Conservation (phyloP, 2,329 filamentous ascomycete species). For the Diaporthe vexans region DNA sequence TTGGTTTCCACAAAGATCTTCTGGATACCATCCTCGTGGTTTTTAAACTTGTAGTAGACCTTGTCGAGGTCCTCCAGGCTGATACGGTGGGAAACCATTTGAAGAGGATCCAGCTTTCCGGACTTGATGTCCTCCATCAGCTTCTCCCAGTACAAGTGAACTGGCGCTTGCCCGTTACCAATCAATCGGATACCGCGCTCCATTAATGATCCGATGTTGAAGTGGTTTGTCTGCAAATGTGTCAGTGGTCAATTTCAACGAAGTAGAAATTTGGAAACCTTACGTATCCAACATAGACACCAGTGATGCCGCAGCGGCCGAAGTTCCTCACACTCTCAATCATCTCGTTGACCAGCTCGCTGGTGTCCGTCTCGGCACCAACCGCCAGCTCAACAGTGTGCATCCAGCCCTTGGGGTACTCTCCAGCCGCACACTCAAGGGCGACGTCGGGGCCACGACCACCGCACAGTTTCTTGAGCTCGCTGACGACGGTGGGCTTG, state of each 20-base stretch:
- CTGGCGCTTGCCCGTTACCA: slow-evolving; percentile 76
- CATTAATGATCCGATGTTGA: slow-evolving; percentile 88
- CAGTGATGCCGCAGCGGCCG: slow-evolving; percentile 83
- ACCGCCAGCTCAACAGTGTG: slow-evolving; percentile 70
- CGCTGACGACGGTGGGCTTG: slow-evolving; percentile 75
- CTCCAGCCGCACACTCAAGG: slow-evolving; percentile 76
- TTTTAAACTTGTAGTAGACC: slow-evolving; percentile 75
- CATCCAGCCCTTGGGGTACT: slow-evolving; percentile 73
- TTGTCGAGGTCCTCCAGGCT: slow-evolving; percentile 79
- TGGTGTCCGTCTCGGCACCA: slow-evolving; percentile 87
- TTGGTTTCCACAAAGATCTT: slow-evolving; percentile 80
- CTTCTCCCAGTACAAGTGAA: slow-evolving; percentile 87
- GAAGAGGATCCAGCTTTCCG: slow-evolving; percentile 78
- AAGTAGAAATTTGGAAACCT: slow-evolving; percentile 45
- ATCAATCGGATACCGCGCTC: slow-evolving; percentile 87
- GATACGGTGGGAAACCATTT: slow-evolving; percentile 87
- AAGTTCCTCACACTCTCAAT: slow-evolving; percentile 79
- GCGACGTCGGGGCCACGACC: slow-evolving; percentile 81
- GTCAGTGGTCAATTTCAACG: neutral
- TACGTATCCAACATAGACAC: slow-evolving; percentile 74
- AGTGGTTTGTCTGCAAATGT: slow-evolving; percentile 75
- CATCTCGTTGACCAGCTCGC: slow-evolving; percentile 85
- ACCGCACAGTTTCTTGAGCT: slow-evolving; percentile 80
- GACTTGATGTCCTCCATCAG: slow-evolving; percentile 77
- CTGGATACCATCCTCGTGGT: slow-evolving; percentile 78